Evolutionary conservation across 768 basidiomycete genomes (phyloP).

Genomic region (Suillus fuscotomentosus): DNA sequence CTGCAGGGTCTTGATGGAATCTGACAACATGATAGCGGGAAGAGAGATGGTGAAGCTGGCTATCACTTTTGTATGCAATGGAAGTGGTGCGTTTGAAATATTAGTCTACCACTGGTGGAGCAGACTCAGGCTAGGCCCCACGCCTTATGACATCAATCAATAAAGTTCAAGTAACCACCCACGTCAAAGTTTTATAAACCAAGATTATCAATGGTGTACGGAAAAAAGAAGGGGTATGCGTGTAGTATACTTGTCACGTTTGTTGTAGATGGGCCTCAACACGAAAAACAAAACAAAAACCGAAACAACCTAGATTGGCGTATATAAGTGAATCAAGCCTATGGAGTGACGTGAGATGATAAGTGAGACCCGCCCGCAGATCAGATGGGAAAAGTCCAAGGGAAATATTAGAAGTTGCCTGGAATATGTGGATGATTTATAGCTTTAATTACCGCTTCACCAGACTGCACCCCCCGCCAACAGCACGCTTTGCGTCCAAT

Average conservation of each 20-base stretch:
- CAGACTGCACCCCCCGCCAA: constrained; percentile 51
- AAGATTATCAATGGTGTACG: constrained; percentile 6
- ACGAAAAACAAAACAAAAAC: neutral
- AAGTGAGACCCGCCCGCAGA: constrained; percentile 31
- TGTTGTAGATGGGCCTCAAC: constrained; percentile 1
- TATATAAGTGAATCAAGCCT: constrained; percentile 7
- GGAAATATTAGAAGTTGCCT: constrained; percentile 7
- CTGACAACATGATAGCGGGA: constrained; percentile 38
- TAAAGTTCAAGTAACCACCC: neutral
- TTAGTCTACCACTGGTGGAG: constrained; percentile 1
- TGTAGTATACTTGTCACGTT: constrained; percentile 15
- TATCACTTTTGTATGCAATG: neutral
- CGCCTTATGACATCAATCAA: neutral
- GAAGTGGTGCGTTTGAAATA: constrained; percentile 18
- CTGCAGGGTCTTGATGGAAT: constrained; percentile 62
- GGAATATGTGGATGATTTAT: constrained; percentile 9
- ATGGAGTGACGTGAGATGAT: constrained; percentile 13
- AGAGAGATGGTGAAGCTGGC: constrained; percentile 7
- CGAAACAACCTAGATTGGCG: neutral
- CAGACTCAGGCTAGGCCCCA: neutral
- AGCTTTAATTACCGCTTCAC: constrained; percentile 15
- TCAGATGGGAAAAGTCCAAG: constrained; percentile 14
- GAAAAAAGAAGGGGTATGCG: constrained; percentile 21
- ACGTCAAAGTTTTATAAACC: neutral
- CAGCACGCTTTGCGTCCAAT: constrained; percentile 76